These are phyloP conservation scores for Cudoniella acicularis DNA, from an alignment of 495 filamentous ascomycete genomes.

Conservation along the genomic window DNA sequence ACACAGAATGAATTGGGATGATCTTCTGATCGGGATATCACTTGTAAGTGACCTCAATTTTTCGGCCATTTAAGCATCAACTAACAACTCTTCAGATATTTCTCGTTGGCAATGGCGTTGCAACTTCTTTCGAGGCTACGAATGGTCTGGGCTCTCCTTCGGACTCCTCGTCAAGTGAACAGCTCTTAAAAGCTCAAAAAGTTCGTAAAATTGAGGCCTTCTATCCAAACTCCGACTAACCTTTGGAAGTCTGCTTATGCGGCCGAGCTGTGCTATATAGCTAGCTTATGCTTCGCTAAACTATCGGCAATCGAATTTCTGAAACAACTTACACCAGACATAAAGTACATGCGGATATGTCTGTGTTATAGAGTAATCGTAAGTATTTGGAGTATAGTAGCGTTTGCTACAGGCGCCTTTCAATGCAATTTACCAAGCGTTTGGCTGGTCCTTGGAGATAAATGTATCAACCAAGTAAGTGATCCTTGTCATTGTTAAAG, in stretches of 20 bases:
- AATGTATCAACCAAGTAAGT: constrained; percentile 32
- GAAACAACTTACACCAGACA: constrained; percentile 26
- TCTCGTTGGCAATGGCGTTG: constrained; percentile 18
- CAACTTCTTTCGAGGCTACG: constrained; percentile 16
- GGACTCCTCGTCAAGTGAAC: neutral
- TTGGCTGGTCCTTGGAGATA: constrained; percentile 33
- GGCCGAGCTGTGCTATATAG: constrained; percentile 30
- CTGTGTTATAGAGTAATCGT: constrained; percentile 24
- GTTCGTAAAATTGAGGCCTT: neutral
- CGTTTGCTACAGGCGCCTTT: constrained; percentile 30
- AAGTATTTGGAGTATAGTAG: constrained; percentile 27
- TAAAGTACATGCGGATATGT: constrained; percentile 2
- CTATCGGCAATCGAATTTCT: constrained; percentile 33
- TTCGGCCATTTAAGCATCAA: neutral
- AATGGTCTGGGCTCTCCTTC: constrained; percentile 27
- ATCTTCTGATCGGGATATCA: constrained; percentile 21
- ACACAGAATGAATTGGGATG: constrained; percentile 18
- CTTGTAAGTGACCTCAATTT: constrained; percentile 10
- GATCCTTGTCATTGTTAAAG: neutral
- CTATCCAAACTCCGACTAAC: neutral
- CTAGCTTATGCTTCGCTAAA: constrained; percentile 31
- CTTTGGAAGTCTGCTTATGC: constrained; percentile 33
- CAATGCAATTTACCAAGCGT: constrained; percentile 34
- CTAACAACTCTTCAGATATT: constrained; percentile 5
- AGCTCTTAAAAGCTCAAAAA: constrained; percentile 2